Conservation (phyloP, 768 basidiomycete species). For the Paxillus rubicundulus region DNA sequence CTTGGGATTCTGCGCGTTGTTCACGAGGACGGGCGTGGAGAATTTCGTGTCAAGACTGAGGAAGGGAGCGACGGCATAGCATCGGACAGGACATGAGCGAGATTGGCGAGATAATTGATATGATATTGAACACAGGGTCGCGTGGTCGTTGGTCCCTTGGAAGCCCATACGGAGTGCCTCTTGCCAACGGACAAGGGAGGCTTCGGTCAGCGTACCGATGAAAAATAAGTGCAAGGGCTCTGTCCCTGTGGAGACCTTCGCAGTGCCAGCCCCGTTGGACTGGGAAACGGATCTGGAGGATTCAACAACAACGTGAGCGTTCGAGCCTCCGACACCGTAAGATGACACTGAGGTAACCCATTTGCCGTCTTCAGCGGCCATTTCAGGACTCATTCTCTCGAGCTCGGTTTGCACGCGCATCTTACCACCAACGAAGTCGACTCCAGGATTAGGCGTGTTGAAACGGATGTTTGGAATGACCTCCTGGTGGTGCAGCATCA, state of each 20-base stretch:
- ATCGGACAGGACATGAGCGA: conserved; percentile 10
- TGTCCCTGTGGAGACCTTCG: neutral
- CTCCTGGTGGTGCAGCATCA: conserved; percentile 10
- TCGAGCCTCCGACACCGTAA: conserved; percentile 24
- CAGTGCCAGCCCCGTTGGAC: neutral
- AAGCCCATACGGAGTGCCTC: neutral
- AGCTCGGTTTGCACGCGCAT: conserved; percentile 4
- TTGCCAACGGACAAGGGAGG: conserved; percentile 11
- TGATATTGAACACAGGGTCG: conserved; percentile 7
- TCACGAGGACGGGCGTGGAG: conserved; percentile 14
- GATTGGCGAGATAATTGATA: conserved; percentile 12
- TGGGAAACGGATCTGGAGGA: conserved; percentile 4
- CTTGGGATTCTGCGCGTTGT: conserved; percentile 13
- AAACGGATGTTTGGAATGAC: conserved; percentile 6
- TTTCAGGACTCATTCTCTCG: conserved; percentile 14
- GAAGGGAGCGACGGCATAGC: conserved; percentile 8
- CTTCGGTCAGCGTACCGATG: conserved; percentile 10
- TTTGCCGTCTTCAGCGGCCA: conserved; percentile 13
- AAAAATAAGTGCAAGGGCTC: conserved; percentile 5
- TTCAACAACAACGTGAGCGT: conserved; percentile 21
- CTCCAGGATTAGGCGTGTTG: conserved; percentile 1
- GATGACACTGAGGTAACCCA: conserved; percentile 18
- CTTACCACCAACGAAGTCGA: conserved; percentile 4
- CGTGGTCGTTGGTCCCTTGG: conserved; percentile 1
- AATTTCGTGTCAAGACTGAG: conserved; percentile 12